These are phyloP conservation scores for Ramaria sp. DNA, from an alignment of 768 basidiomycete species.

Conservation along the genomic window DNA sequence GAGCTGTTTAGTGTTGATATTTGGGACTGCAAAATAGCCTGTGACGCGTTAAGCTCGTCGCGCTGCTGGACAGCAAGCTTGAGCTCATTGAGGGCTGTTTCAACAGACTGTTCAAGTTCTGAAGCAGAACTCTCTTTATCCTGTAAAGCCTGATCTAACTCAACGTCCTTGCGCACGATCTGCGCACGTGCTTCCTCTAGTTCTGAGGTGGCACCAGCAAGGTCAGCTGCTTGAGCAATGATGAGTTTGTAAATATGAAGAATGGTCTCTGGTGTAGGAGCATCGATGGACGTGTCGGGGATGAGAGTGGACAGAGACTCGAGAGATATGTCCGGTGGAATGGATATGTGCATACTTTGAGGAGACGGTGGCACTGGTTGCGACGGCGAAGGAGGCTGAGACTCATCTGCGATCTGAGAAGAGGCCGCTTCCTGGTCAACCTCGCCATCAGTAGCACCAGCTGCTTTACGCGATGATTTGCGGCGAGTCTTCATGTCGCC, in stretches of 20 bases:
- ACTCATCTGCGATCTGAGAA: neutral
- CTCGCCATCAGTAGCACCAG: neutral
- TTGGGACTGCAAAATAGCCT: constrained; percentile 40
- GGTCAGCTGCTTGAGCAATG: constrained; percentile 42
- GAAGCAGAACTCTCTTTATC: constrained; percentile 56
- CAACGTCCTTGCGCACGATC: constrained; percentile 62
- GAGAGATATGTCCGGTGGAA: constrained; percentile 56
- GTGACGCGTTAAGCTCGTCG: constrained; percentile 47
- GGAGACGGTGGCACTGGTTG: neutral
- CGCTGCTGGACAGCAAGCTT: constrained; percentile 47
- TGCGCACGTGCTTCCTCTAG: constrained; percentile 64
- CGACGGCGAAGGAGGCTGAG: constrained; percentile 5
- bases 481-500: neutral
- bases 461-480: neutral
- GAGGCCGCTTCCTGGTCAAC: too few relatives aligned
- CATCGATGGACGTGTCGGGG: constrained; percentile 47
- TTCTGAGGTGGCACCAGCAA: constrained; percentile 48
- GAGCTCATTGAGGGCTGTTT: constrained; percentile 46
- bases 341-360: neutral
- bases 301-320: constrained; percentile 48
- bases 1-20: constrained; percentile 46
- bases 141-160: constrained; percentile 76
- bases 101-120: constrained; percentile 44
- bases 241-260: constrained; percentile 53
- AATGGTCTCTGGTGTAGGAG: constrained; percentile 49